Base-by-base conservation (phyloP, 176 grass and related monocot genomes). In the Chloris gayana region DNA sequence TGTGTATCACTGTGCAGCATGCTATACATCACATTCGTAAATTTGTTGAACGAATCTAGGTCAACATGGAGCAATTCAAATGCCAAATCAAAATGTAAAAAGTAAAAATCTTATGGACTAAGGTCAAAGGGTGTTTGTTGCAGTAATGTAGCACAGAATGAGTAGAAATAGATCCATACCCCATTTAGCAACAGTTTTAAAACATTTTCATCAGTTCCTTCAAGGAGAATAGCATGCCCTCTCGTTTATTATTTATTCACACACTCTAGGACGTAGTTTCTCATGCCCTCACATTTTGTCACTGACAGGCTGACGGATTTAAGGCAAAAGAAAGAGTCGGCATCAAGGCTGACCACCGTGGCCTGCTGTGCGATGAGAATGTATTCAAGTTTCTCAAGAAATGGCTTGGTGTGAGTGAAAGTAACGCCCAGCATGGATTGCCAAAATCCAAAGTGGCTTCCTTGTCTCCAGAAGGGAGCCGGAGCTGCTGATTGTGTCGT, bases 281-380 rank as follows among this genome's bases (percentile, higher is more conserved):
- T 47, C 41, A 21, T 17, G 0, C 2, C 7, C 50, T 29, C 51
- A 74, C n/a, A n/a, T n/a, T 26, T 51, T n/a, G 8, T 63, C 53
- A 17, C 77, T 57, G 63, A 65, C 72, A 98, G 95, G 95, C 95
- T 75, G 95, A 98, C 82, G 92, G 95, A 24, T 91, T 95, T 64
- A 42, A 54, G 29, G 92, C 95, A 0, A 85, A 83, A 66, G 87
- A 85, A 84, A 98, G 92, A 79, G 86, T 93, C 34, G 92, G 92
- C 17, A 29, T 98, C 78, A 49, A 83, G 26, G 84, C 74, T 2
- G 83, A 81, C 70, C 95, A 98, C 70, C 70, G 95, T 25, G 90
- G 84, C 42, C 84, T 95, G 6, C 78, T 98, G 46, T 87, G 75
- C 0, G 90, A 98, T 4, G 81, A 94, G 67, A 85, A 83, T 31